Evolutionary conservation across 441 rosid genomes (phyloP).

Genomic region (Brassica hybrid): DNA sequence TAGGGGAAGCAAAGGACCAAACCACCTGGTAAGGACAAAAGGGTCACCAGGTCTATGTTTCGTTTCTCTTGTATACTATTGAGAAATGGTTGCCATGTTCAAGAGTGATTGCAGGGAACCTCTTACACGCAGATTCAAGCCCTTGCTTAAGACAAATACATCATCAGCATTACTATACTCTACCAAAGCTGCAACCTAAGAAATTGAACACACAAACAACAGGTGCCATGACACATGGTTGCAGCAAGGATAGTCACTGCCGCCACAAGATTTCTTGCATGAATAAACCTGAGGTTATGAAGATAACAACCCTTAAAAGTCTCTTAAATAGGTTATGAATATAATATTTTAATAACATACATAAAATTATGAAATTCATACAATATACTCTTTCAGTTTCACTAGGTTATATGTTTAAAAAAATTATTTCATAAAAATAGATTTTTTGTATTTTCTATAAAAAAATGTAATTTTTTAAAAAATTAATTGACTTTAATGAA

Average conservation of each 20-base stretch:
- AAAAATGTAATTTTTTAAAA: too few relatives aligned
- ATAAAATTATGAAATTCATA: too few relatives aligned
- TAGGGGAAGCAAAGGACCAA: constrained; percentile 43
- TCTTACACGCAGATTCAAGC: constrained; percentile 55
- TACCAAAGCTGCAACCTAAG: constrained; percentile 55
- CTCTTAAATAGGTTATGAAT: background rate
- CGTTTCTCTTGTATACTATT: constrained; percentile 60
- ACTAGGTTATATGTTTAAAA: too few relatives aligned
- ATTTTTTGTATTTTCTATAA: too few relatives aligned
- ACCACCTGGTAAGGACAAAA: constrained; percentile 85
- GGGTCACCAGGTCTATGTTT: constrained; percentile 68
- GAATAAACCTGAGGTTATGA: background rate
- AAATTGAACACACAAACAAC: background rate
- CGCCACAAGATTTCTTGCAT: constrained; percentile 36
- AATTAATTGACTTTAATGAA: too few relatives aligned
- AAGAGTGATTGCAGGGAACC: constrained; percentile 76
- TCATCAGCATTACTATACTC: constrained; percentile 56
- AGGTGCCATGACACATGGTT: constrained; percentile 41
- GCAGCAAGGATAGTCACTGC: constrained; percentile 35
- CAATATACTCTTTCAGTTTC: too few relatives aligned
- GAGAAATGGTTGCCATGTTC: constrained; percentile 73
- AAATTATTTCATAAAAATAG: too few relatives aligned
- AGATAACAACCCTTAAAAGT: too few relatives aligned
- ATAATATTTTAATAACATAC: too few relatives aligned
- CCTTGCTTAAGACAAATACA: constrained; percentile 46